Evolutionary conservation across 2,329 filamentous ascomycete genomes (phyloP).

Genomic region (Neobulgaria alba): DNA sequence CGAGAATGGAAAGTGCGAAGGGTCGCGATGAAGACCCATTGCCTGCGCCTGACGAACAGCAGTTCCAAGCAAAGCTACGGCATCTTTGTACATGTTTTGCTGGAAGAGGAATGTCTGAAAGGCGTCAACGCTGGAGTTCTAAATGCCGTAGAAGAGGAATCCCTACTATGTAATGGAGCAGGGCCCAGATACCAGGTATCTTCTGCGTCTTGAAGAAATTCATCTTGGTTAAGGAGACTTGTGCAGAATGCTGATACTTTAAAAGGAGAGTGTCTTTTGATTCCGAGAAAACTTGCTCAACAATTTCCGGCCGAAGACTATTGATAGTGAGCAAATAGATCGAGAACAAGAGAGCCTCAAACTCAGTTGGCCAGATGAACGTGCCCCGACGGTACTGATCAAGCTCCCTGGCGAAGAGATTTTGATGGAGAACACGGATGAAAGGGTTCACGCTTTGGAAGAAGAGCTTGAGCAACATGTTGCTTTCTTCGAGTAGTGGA

Average conservation of each 20-base stretch:
- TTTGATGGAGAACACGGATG: constrained; percentile 57
- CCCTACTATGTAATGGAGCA: constrained; percentile 18
- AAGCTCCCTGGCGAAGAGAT: constrained; percentile 52
- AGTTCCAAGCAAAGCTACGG: constrained; percentile 54
- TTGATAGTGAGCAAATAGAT: constrained; percentile 51
- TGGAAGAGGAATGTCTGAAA: constrained; percentile 18
- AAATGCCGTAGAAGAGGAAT: not conserved
- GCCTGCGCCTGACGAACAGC: constrained; percentile 57
- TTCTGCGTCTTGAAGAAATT: constrained; percentile 15
- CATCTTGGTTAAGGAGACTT: constrained; percentile 13
- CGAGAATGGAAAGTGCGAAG: constrained; percentile 16
- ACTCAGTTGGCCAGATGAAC: constrained; percentile 32
- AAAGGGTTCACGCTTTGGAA: constrained; percentile 61
- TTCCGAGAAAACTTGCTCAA: constrained; percentile 16
- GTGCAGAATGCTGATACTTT: constrained; percentile 7
- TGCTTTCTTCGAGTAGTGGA: constrained; percentile 16
- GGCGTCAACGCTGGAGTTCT: not conserved
- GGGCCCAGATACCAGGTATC: constrained; percentile 7
- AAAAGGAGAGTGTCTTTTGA: constrained; percentile 9
- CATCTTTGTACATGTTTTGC: constrained; percentile 46
- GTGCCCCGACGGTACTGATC: constrained; percentile 46
- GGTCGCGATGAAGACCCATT: constrained; percentile 57
- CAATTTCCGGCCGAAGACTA: constrained; percentile 47
- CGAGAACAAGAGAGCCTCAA: constrained; percentile 60
- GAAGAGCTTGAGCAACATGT: constrained; percentile 61